A percentile compares a stretch with the other conserved stretches of the same genome.
These are phyloP conservation scores for Fragaria ananassa DNA, from an alignment of 306 rosid genomes.

Conservation along the genomic window DNA sequence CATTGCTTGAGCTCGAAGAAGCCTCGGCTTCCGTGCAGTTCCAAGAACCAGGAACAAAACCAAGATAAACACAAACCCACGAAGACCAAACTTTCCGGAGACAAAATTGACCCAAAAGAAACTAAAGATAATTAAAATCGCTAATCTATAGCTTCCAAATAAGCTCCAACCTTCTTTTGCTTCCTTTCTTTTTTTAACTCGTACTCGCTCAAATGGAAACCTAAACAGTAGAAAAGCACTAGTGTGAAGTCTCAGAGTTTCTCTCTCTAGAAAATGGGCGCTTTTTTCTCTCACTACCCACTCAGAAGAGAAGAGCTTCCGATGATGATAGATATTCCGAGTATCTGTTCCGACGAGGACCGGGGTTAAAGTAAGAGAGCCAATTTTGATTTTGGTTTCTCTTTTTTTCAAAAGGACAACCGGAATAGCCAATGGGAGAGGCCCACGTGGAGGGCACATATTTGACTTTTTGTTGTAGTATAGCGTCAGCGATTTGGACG, in stretches of 20 bases:
- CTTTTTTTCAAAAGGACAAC: background rate
- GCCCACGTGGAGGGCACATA: slow-evolving; percentile 40
- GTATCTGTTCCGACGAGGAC: slow-evolving; percentile 53
- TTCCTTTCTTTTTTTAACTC: background rate
- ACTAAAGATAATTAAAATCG: slow-evolving; percentile 6
- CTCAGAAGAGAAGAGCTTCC: slow-evolving; percentile 22
- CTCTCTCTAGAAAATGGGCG: slow-evolving; percentile 30
- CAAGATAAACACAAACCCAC: background rate
- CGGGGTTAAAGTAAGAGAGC: slow-evolving; percentile 16
- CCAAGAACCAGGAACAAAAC: slow-evolving; percentile 19
- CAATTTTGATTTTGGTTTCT: background rate
- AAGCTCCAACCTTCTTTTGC: slow-evolving; percentile 20
- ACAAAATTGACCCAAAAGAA: slow-evolving; percentile 5
- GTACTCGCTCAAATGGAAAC: background rate
- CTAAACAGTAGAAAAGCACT: slow-evolving; percentile 12
- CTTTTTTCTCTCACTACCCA: slow-evolving; percentile 34
- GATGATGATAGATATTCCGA: slow-evolving; percentile 37
- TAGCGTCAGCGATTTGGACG: slow-evolving; percentile 42
- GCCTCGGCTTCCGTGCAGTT: slow-evolving; percentile 44
- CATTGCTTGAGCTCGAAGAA: slow-evolving; percentile 69
- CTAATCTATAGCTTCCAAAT: slow-evolving; percentile 10
- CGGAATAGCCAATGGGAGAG: background rate
- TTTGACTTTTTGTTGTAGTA: background rate
- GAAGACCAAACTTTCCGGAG: background rate
- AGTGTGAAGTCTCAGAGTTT: background rate